A percentile compares a stretch with the other conserved stretches of the same genome.
Conservation (phyloP, 805 yeast genomes). For the Phaffomyces antillensis region DNA sequence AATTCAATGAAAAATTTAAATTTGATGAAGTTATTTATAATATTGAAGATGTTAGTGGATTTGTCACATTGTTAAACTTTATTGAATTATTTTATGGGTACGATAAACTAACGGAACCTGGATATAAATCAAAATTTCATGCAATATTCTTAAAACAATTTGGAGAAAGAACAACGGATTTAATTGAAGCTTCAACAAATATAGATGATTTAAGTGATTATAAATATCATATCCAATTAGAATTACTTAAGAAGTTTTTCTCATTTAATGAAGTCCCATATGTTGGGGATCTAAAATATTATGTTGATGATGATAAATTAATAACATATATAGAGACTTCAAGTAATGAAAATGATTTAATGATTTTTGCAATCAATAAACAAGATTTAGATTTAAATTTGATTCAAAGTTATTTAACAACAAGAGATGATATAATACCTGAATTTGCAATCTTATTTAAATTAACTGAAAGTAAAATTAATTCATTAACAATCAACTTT, state of each 20-base stretch:
- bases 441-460: conserved; percentile 9
- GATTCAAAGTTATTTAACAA: conserved; percentile 3
- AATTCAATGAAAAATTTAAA: conserved; percentile 6
- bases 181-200: conserved; percentile 54
- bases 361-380: conserved; percentile 14
- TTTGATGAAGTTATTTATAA: conserved; percentile 18
- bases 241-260: conserved; percentile 29
- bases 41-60: conserved; percentile 18
- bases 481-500: conserved; percentile 4
- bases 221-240: conserved; percentile 24
- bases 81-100: conserved; percentile 21
- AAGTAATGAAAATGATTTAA: conserved; percentile 27
- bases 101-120: conserved; percentile 20
- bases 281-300: conserved; percentile 70
- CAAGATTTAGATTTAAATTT: conserved; percentile 5
- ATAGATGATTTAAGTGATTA: conserved; percentile 12
- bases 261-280: conserved; percentile 40
- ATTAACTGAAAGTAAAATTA: conserved; percentile 1
- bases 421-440: conserved; percentile 2
- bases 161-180: conserved; percentile 62
- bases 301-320: conserved; percentile 57
- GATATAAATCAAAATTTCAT: conserved; percentile 28
- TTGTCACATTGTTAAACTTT: conserved; percentile 19
- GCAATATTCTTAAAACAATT: conserved; percentile 53
- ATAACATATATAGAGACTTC: conserved; percentile 77